phyloP scores from a whole-genome alignment of 164 flowering plant genomes.

The Berberis vulgaris region DNA sequence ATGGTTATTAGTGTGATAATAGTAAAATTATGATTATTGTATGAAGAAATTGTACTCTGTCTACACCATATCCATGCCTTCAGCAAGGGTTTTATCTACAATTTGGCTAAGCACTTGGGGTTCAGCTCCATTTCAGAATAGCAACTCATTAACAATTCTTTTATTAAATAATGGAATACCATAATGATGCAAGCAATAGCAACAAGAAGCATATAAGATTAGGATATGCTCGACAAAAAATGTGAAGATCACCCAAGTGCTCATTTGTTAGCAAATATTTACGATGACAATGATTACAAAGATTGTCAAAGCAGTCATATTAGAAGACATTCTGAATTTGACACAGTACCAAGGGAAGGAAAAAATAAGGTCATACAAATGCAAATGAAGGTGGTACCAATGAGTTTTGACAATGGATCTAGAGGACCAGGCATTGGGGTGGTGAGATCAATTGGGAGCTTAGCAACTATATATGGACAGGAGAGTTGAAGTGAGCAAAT shows the following conservation, averaged over 20 bases:
- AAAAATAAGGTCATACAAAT: neutral
- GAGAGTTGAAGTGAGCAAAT: neutral
- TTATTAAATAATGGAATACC: neutral
- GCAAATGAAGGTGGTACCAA: neutral
- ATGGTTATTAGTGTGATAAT: too few species aligned
- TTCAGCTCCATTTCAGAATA: too few species aligned
- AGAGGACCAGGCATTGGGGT: neutral
- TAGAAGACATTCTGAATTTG: neutral
- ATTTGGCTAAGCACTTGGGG: too few species aligned
- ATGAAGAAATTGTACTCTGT: too few species aligned
- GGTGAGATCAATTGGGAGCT: neutral
- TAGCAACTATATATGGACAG: neutral
- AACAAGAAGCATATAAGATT: neutral
- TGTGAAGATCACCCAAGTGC: neutral
- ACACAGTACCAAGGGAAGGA: neutral
- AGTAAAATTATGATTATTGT: too few species aligned
- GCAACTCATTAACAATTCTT: too few species aligned
- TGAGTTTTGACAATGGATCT: neutral
- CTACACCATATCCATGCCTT: too few species aligned
- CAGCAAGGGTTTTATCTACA: too few species aligned
- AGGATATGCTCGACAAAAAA: neutral
- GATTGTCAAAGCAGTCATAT: neutral
- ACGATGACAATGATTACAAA: neutral
- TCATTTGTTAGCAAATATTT: constrained; percentile 1
- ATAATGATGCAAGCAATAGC: neutral